These are phyloP conservation scores for Bocquillonia castaneifolia DNA, from an alignment of 441 rosid species.

Conservation along the genomic window DNA sequence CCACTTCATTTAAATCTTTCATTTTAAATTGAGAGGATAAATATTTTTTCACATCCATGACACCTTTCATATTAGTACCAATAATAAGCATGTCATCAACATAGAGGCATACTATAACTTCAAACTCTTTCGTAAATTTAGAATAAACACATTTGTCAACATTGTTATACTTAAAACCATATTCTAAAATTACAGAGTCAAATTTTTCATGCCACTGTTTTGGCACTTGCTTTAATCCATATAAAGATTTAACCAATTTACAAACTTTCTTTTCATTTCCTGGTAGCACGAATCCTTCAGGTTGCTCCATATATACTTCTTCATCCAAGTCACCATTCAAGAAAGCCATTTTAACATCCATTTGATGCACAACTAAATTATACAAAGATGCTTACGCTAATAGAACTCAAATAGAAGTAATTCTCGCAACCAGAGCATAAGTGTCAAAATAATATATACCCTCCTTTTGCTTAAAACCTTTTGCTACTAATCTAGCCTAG, in stretches of 20 bases:
- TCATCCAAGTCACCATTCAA: not conserved
- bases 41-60: too few relatives aligned
- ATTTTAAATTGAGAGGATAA: not conserved
- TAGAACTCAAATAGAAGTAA: not conserved
- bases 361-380: not conserved
- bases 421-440: not conserved
- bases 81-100: not conserved
- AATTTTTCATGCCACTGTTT: not conserved
- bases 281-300: not conserved
- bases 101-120: not conserved
- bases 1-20: not conserved
- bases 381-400: not conserved
- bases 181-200: not conserved
- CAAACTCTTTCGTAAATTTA: not conserved
- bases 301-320: not conserved
- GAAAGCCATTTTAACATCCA: not conserved
- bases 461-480: not conserved
- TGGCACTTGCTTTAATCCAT: not conserved
- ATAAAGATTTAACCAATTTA: not conserved
- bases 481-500: not conserved
- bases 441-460: not conserved
- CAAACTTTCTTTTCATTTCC: not conserved
- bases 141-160: not conserved
- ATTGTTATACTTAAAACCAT: not conserved
- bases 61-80: not conserved